A percentile compares a stretch with the other conserved stretches of the same genome.
Conservation (phyloP, 2,329 filamentous ascomycete species). For the Mariannaea elegans region DNA sequence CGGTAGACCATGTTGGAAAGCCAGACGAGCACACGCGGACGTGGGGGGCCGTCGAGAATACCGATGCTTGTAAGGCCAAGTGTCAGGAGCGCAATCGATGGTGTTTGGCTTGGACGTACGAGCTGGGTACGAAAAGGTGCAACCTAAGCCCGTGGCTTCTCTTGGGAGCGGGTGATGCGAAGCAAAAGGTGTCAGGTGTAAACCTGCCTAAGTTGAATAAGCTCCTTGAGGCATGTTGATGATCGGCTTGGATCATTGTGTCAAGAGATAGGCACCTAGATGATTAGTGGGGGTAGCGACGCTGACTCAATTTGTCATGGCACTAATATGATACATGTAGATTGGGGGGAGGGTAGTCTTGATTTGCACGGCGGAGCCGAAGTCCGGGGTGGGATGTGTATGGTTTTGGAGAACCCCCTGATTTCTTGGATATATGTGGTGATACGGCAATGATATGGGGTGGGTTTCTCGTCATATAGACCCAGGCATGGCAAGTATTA, state of each 20-base stretch:
- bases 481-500: conserved; percentile 3
- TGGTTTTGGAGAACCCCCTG: conserved; percentile 4
- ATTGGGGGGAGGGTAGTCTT: neutral
- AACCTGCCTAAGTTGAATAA: conserved; percentile 43
- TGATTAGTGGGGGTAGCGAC: neutral
- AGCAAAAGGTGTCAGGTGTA: conserved; percentile 43
- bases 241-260: neutral
- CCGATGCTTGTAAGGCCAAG: conserved; percentile 53
- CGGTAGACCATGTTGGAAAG: conserved; percentile 61
- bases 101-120: conserved; percentile 64
- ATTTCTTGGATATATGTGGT: conserved; percentile 2
- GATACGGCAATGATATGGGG: conserved; percentile 6
- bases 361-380: neutral
- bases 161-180: conserved; percentile 47
- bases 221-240: conserved; percentile 37
- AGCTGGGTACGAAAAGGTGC: conserved; percentile 51
- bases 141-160: conserved; percentile 60
- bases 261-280: neutral
- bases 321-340: neutral
- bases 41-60: conserved; percentile 47
- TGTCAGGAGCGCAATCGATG: conserved; percentile 50
- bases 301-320: neutral
- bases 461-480: conserved; percentile 9
- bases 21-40: conserved; percentile 54
- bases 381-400: conserved; percentile 4